Evolutionary conservation across 768 basidiomycete genomes (phyloP).

Genomic region (Chiua virens): DNA sequence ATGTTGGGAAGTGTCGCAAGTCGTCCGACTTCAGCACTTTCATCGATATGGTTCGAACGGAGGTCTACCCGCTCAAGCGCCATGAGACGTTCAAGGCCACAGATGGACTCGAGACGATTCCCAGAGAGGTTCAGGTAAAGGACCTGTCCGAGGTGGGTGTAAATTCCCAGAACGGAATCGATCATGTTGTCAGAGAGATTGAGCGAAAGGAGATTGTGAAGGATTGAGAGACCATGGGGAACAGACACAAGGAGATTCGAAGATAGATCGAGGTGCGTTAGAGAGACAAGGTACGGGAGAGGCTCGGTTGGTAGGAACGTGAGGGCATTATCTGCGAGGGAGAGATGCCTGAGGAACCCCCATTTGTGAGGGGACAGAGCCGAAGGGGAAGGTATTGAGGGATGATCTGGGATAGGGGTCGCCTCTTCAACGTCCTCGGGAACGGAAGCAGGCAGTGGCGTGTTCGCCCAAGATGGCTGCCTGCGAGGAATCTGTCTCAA

Average conservation of each 20-base stretch:
- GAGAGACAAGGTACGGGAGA: slow-evolving; percentile 64
- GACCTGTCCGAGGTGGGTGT: slow-evolving; percentile 76
- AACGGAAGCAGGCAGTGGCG: slow-evolving; percentile 57
- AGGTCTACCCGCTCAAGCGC: slow-evolving; percentile 86
- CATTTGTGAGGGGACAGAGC: slow-evolving; percentile 63
- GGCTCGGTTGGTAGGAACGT: slow-evolving; percentile 75
- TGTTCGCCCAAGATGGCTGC: slow-evolving; percentile 48
- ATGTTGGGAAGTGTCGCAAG: slow-evolving; percentile 80
- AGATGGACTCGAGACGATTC: slow-evolving; percentile 93
- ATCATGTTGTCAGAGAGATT: slow-evolving; percentile 98
- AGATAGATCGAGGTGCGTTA: slow-evolving; percentile 86
- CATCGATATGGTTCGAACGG: slow-evolving; percentile 74
- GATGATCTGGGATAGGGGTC: slow-evolving; percentile 11
- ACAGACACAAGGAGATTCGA: slow-evolving; percentile 88
- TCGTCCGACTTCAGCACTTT: slow-evolving; percentile 82
- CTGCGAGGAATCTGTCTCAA: slow-evolving; percentile 44
- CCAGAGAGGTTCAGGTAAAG: slow-evolving; percentile 75
- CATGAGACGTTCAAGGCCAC: slow-evolving; percentile 87
- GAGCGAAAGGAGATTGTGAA: slow-evolving; percentile 84
- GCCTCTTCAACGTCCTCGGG: slow-evolving; percentile 46
- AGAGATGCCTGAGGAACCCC: slow-evolving; percentile 75
- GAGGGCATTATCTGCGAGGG: slow-evolving; percentile 75
- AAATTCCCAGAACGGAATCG: slow-evolving; percentile 89
- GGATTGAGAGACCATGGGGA: slow-evolving; percentile 69
- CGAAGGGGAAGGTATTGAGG: slow-evolving; percentile 27